Evolutionary conservation across 371 early-diverging fungal genomes (phyloP).

Genomic region (Encephalitozoon romaleae): DNA sequence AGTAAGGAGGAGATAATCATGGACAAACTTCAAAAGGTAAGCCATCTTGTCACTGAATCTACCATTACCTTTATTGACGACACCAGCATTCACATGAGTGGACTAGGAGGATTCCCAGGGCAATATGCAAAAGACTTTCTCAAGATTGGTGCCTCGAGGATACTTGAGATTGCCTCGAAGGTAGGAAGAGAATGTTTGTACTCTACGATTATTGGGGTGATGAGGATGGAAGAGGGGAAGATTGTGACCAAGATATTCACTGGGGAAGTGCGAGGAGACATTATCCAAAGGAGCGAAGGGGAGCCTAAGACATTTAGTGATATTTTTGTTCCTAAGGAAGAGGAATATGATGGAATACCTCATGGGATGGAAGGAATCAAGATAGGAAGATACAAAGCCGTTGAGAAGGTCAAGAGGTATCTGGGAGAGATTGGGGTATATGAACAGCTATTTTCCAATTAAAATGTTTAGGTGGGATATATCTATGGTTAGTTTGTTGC

Average conservation of each 20-base stretch:
- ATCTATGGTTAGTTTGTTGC: neutral
- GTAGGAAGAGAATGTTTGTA: constrained; percentile 14
- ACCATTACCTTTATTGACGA: constrained; percentile 35
- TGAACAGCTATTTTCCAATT: neutral
- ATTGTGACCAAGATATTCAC: neutral
- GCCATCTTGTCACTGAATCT: neutral
- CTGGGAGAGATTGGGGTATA: neutral
- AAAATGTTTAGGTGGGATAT: neutral
- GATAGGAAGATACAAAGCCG: constrained; percentile 1
- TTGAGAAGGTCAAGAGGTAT: neutral
- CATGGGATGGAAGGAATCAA: neutral
- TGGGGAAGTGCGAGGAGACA: constrained; percentile 20
- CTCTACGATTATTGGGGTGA: constrained; percentile 8
- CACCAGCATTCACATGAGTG: constrained; percentile 21
- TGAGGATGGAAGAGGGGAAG: neutral
- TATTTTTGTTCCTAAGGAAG: neutral
- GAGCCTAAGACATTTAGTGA: neutral
- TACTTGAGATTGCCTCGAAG: constrained; percentile 28
- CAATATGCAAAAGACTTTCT: constrained; percentile 46
- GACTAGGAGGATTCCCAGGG: constrained; percentile 46
- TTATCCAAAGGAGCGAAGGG: neutral
- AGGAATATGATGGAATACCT: neutral
- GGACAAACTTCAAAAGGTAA: constrained; percentile 26
- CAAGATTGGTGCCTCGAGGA: constrained; percentile 20
- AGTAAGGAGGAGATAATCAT: constrained; percentile 21